Percentiles rank a stretch among this genome's conserved stretches.
Evolutionary conservation across 148 eudicot species (phyloP).

Genomic region (Agrostemma githago): DNA sequence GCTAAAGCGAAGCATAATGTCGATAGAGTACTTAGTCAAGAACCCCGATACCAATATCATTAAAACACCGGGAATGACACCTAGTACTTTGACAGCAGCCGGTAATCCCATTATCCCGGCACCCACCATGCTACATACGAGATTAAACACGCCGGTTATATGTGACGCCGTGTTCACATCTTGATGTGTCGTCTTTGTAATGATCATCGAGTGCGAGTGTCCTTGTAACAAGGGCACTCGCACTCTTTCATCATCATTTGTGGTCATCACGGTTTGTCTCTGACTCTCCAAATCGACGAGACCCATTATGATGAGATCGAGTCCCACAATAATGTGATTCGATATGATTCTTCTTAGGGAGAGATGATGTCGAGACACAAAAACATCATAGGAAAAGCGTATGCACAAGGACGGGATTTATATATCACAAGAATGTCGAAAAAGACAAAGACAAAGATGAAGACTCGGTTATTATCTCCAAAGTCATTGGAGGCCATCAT

Average conservation of each 20-base stretch:
- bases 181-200: conserved; percentile 20
- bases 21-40: conserved; percentile 63
- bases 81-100: conserved; percentile 70
- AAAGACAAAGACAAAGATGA: not conserved
- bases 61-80: conserved; percentile 56
- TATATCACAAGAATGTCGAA: not conserved
- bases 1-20: conserved; percentile 64
- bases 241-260: too few species aligned
- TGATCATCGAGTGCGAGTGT: conserved; percentile 35
- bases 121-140: conserved; percentile 71
- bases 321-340: not conserved
- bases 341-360: not conserved
- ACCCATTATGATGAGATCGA: not conserved
- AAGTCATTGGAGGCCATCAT: conserved; percentile 3
- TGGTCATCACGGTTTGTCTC: not conserved
- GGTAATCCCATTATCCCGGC: conserved; percentile 94
- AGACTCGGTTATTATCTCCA: not conserved
- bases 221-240: conserved; percentile 36
- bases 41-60: conserved; percentile 59
- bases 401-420: not conserved
- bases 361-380: not conserved
- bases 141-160: conserved; percentile 76
- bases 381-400: not conserved
- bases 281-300: conserved; percentile 8
- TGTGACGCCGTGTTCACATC: conserved; percentile 53